Base-by-base conservation (phyloP, 306 rosid species). In the Gastrolobium villosum region DNA sequence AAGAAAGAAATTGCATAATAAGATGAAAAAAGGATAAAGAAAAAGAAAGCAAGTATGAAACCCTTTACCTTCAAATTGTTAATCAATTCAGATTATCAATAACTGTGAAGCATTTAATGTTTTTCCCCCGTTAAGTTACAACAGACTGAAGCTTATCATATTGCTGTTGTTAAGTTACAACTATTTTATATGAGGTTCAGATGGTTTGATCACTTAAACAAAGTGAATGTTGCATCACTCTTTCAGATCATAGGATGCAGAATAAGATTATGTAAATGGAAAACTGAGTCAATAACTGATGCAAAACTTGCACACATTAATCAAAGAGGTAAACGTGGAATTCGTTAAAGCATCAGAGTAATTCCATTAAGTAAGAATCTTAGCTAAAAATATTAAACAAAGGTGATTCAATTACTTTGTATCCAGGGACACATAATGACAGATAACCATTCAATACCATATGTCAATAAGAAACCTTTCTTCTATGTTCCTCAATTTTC, bases 51-150 rank as follows among this genome's bases (percentile, higher is more conserved):
- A 50, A 15, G 67, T 32, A 44, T 6, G 28, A 70, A 62, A 6
- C 3, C 31, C 1, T 10, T 55, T 34, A 10, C 56, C 43, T 11
- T 49, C 6, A 68, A 49, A 62, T 59, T 37, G 72, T 40, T 67
- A 57, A 56, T 4, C 44, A 75, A 75, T 57, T 75, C 7, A 49
- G 26, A 60, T 68, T 40, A 68, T 60, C 49, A 57, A 10, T 50
- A 63, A 75, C 11, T 35, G 20, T 10, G 44, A 52, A 28, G 7
- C 44, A 41, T 75, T 75, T 75, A 37, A 52, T 13, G 54, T 3
- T 39, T n/a, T 39, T 13, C 55, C 43, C 45, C 13, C 2, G 30
- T 44, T 28, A 52, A 28, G 32, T 76, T 63, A 15, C 43, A 7
- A 69, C 34, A 69, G 7, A 45, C 36, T 7, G 5, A 26, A 32